Conservation (phyloP, 805 yeast species). For the Ogataea ramenticola region DNA sequence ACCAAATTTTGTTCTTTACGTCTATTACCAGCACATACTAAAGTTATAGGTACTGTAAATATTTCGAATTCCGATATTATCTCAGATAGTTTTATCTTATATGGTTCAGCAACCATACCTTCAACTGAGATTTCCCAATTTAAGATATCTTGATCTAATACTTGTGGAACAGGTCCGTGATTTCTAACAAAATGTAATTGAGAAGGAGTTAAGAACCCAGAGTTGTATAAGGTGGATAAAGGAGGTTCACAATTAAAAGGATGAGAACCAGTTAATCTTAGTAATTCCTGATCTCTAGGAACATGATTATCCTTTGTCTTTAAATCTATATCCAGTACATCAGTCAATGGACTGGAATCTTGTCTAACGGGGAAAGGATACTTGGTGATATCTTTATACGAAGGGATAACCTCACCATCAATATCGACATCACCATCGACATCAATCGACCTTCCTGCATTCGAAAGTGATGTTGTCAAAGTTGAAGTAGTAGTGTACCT, state of each 20-base stretch:
- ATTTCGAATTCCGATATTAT: conserved; percentile 20
- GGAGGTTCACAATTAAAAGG: conserved; percentile 29
- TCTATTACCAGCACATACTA: conserved; percentile 31
- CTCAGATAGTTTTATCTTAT: conserved; percentile 14
- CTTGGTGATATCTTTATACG: neutral
- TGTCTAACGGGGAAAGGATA: conserved; percentile 13
- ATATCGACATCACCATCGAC: no score
- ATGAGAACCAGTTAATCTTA: conserved; percentile 27
- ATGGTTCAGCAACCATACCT: conserved; percentile 26
- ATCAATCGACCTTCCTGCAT: no score
- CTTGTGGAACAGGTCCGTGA: conserved; percentile 26
- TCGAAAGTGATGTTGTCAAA: neutral
- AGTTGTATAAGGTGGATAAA: conserved; percentile 16
- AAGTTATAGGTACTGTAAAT: conserved; percentile 26
- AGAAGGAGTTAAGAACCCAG: conserved; percentile 27
- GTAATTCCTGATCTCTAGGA: conserved; percentile 22
- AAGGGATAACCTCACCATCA: neutral
- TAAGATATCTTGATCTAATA: conserved; percentile 13
- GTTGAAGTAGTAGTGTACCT: neutral
- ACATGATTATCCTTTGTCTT: conserved; percentile 25
- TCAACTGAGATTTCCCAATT: conserved; percentile 23
- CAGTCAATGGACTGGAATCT: conserved; percentile 9
- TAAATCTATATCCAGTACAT: conserved; percentile 17
- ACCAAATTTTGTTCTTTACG: conserved; percentile 29
- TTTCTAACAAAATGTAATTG: conserved; percentile 27